These are phyloP conservation scores for Phytopythium delawarense DNA, from an alignment of 352 stramenopile genomes.

Conservation along the genomic window DNA sequence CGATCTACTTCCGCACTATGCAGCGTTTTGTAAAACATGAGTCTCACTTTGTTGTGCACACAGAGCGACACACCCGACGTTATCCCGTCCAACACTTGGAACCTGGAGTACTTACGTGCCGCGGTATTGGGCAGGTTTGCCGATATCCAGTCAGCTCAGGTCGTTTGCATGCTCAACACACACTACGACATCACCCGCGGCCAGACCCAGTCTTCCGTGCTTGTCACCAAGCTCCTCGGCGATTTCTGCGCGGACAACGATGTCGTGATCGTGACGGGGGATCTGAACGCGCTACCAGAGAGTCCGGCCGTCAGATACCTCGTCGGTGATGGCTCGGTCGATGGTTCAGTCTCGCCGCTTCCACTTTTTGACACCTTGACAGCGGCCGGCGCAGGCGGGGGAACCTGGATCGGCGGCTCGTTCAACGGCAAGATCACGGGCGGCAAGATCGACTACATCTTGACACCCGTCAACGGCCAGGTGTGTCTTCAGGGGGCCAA, in stretches of 20 bases:
- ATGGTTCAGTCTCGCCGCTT: slow-evolving; percentile 30
- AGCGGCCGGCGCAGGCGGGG: slow-evolving; percentile 27
- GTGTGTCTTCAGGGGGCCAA: slow-evolving; percentile 35
- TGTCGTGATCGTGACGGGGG: slow-evolving; percentile 59
- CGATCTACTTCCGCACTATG: slow-evolving; percentile 17
- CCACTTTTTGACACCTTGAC: slow-evolving; percentile 62
- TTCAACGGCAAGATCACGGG: slow-evolving; percentile 29
- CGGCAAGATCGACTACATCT: slow-evolving; percentile 71
- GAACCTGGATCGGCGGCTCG: slow-evolving; percentile 60
- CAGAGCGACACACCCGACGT: slow-evolving; percentile 66
- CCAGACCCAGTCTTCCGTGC: slow-evolving; percentile 45
- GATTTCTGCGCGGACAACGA: slow-evolving; percentile 39
- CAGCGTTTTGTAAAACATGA: too few species aligned
- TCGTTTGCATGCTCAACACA: slow-evolving; percentile 74
- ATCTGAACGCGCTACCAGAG: slow-evolving; percentile 53
- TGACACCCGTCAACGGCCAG: slow-evolving; percentile 36
- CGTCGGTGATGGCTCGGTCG: slow-evolving; percentile 15
- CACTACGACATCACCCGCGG: slow-evolving; percentile 63
- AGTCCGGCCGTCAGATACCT: slow-evolving; percentile 44
- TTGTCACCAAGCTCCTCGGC: slow-evolving; percentile 43
- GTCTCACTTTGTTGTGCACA: not conserved
- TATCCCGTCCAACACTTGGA: slow-evolving; percentile 64
- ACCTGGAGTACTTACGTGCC: slow-evolving; percentile 54
- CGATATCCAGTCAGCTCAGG: slow-evolving; percentile 16
- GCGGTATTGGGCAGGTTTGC: slow-evolving; percentile 53